Conservation (phyloP, 176 grass and related monocot species). For the Oryza coarctata region DNA sequence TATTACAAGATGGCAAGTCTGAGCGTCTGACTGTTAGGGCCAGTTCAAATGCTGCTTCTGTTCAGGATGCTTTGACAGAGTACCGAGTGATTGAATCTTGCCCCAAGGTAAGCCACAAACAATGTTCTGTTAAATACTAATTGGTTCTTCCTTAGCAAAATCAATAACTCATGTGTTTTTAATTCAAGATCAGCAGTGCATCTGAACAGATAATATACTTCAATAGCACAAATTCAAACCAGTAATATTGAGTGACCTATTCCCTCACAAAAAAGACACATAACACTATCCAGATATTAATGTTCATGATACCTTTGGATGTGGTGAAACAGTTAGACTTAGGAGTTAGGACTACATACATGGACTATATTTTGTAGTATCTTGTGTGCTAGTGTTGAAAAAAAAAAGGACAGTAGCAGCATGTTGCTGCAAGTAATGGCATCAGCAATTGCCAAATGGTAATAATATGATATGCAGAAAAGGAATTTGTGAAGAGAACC, state of each 20-base stretch:
- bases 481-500: not conserved
- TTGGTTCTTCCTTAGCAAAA: constrained; percentile 4
- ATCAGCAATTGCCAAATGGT: not conserved
- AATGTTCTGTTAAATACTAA: not conserved
- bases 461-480: not conserved
- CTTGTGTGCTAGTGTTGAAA: not conserved
- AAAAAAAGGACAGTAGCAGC: not conserved
- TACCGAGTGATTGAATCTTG: constrained; percentile 80
- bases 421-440: not conserved
- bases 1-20: constrained; percentile 79
- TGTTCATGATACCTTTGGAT: constrained; percentile 1
- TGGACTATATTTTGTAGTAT: constrained; percentile 16
- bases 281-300: not conserved
- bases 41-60: constrained; percentile 44
- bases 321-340: not conserved
- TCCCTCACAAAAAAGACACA: not conserved
- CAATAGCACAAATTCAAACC: not conserved
- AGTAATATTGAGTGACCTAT: not conserved
- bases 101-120: constrained; percentile 48
- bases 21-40: constrained; percentile 70
- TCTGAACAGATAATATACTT: not conserved
- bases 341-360: constrained; percentile 4
- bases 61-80: constrained; percentile 90
- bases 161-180: not conserved
- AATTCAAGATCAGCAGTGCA: not conserved